phyloP scores from a whole-genome alignment of 2,329 filamentous ascomycete species.

The Fusarium subglutinans region DNA sequence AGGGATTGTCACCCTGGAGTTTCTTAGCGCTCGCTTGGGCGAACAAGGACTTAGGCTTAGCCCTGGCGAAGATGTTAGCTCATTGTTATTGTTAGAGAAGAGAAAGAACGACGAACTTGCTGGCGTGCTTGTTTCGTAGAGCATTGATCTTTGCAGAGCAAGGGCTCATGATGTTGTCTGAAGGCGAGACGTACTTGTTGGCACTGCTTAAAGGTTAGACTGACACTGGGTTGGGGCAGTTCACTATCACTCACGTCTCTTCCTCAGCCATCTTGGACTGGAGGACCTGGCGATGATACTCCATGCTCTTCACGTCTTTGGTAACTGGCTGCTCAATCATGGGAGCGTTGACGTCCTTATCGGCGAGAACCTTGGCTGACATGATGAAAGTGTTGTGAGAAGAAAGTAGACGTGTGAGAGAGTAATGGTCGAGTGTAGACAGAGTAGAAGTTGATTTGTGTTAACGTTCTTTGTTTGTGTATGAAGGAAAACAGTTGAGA shows the following conservation, averaged over 20 bases:
- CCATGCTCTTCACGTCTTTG: slow-evolving; percentile 72
- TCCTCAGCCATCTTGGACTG: slow-evolving; percentile 73
- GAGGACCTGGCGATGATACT: slow-evolving; percentile 80
- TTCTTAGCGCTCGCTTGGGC: slow-evolving; percentile 73
- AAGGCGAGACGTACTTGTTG: slow-evolving; percentile 78
- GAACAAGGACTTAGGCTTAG: slow-evolving; percentile 75
- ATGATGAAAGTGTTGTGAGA: slow-evolving; percentile 50
- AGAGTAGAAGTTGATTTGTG: background rate
- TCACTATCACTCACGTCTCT: slow-evolving; percentile 62
- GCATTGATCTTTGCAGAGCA: slow-evolving; percentile 84
- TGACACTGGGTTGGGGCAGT: background rate
- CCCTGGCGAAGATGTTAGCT: slow-evolving; percentile 52
- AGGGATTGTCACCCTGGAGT: slow-evolving; percentile 58
- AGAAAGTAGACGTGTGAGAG: background rate
- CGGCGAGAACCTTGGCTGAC: slow-evolving; percentile 68
- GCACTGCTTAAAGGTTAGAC: slow-evolving; percentile 43
- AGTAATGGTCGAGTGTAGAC: background rate
- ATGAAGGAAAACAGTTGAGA: slow-evolving; percentile 8
- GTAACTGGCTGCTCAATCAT: slow-evolving; percentile 49
- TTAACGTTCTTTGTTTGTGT: slow-evolving; percentile 13
- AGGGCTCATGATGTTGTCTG: slow-evolving; percentile 89
- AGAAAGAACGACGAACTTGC: slow-evolving; percentile 67
- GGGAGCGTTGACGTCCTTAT: slow-evolving; percentile 72
- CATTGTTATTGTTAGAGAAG: background rate
- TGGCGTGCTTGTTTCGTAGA: slow-evolving; percentile 81